Percentiles rank a stretch among this genome's conserved stretches.
These are phyloP conservation scores for Daldinia loculata DNA, from an alignment of 495 filamentous ascomycete species.

Conservation along the genomic window DNA sequence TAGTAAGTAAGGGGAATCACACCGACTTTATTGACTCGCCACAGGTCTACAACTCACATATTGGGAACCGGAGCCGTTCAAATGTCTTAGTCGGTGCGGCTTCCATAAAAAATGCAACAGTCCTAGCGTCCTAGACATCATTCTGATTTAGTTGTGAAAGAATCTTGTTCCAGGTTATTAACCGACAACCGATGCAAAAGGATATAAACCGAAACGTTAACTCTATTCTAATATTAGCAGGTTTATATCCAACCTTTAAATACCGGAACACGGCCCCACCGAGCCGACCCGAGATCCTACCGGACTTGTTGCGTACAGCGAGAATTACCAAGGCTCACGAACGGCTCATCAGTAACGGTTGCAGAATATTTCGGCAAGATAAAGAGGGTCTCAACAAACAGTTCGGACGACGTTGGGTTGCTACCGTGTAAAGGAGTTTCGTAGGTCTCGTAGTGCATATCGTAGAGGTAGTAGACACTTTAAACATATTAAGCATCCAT, in stretches of 20 bases:
- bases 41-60: conserved; percentile 15
- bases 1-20: conserved; percentile 11
- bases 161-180: conserved; percentile 1
- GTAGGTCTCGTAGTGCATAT: background rate
- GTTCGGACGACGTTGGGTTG: background rate
- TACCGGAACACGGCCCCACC: conserved; percentile 25
- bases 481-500: background rate
- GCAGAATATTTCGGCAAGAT: background rate
- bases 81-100: background rate
- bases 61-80: conserved; percentile 20
- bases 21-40: conserved; percentile 30
- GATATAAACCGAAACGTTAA: conserved; percentile 17
- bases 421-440: background rate
- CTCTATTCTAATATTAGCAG: background rate
- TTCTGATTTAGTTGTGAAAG: background rate
- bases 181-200: conserved; percentile 38
- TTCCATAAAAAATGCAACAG: conserved; percentile 16
- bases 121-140: conserved; percentile 16
- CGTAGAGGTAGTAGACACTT: background rate
- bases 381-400: background rate
- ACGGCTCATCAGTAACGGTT: background rate
- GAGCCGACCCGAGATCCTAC: conserved; percentile 39
- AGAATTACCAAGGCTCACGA: background rate
- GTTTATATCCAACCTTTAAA: conserved; percentile 19
- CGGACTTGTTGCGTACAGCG: background rate